These are phyloP conservation scores for Fusarium staphyleae DNA, from an alignment of 2,329 filamentous ascomycete genomes.

Conservation along the genomic window DNA sequence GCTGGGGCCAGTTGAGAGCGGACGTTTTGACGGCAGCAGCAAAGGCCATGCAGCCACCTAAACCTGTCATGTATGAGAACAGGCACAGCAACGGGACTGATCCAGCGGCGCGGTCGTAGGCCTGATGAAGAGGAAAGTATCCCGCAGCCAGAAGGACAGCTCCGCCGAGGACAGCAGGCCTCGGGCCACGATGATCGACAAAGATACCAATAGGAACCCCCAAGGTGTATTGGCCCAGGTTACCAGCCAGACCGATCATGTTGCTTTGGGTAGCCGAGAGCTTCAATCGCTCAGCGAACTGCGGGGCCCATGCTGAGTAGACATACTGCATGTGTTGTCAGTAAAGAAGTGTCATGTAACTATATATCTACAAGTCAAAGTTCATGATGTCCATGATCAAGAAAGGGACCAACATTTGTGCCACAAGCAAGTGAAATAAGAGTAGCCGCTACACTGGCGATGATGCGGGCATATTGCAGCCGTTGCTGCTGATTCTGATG, in stretches of 20 bases:
- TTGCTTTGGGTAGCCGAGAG: slow-evolving; percentile 94
- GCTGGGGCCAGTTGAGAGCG: slow-evolving; percentile 88
- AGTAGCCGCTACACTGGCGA: slow-evolving; percentile 87
- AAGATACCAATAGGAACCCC: slow-evolving; percentile 90
- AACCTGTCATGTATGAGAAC: slow-evolving; percentile 83
- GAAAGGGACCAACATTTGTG: slow-evolving; percentile 73
- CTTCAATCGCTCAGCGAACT: slow-evolving; percentile 86
- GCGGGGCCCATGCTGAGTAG: slow-evolving; percentile 96
- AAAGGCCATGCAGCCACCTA: slow-evolving; percentile 93
- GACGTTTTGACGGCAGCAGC: slow-evolving; percentile 84
- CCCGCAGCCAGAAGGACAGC: slow-evolving; percentile 75
- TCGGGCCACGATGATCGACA: slow-evolving; percentile 81
- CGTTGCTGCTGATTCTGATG: slow-evolving; percentile 43
- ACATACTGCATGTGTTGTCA: slow-evolving; percentile 72
- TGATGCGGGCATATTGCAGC: slow-evolving; percentile 70
- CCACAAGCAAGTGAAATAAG: slow-evolving; percentile 87
- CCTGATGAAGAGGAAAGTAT: slow-evolving; percentile 84
- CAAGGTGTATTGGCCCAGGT: slow-evolving; percentile 91
- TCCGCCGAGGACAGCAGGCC: slow-evolving; percentile 78
- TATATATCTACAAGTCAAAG: neutral
- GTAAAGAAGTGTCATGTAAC: neutral
- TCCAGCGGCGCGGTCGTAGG: slow-evolving; percentile 73
- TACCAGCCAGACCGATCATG: slow-evolving; percentile 84
- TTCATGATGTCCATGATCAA: neutral
- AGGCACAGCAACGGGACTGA: slow-evolving; percentile 74